phyloP scores from a whole-genome alignment of 345 rosid species.

The Salix suchowensis region DNA sequence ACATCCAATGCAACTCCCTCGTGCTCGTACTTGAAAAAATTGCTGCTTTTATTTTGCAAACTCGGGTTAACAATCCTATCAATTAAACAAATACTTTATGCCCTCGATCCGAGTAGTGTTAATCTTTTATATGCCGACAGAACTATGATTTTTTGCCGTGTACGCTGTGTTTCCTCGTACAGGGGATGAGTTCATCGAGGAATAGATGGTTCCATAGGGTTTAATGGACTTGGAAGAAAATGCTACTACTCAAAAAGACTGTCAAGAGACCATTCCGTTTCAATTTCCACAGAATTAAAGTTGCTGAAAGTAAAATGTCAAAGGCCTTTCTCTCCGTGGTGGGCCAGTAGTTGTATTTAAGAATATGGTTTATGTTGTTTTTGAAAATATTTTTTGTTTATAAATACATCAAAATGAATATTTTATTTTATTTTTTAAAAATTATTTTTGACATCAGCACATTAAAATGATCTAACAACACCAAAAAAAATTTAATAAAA shows the following conservation, averaged over 20 bases:
- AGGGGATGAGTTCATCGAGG: background rate
- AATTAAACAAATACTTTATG: background rate
- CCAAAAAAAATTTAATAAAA: too few relatives aligned
- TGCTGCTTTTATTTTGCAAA: background rate
- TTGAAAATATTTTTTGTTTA: too few relatives aligned
- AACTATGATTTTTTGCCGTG: conserved; percentile 3
- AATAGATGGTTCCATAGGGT: background rate
- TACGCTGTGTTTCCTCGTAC: conserved; percentile 4
- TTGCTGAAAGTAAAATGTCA: background rate
- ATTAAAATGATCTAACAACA: too few relatives aligned
- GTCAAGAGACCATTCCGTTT: background rate
- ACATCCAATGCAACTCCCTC: too few relatives aligned
- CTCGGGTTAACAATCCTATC: background rate
- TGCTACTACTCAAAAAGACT: background rate
- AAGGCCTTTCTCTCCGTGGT: background rate
- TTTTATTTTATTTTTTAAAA: too few relatives aligned
- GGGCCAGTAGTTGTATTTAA: background rate
- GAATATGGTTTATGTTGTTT: too few relatives aligned
- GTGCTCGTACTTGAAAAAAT: too few relatives aligned
- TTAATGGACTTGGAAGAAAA: background rate
- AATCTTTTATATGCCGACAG: background rate
- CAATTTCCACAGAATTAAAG: background rate
- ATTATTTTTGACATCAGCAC: too few relatives aligned
- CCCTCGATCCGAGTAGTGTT: background rate
- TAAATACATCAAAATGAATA: too few relatives aligned